Conservation (phyloP, 306 rosid genomes). For the Begonia masoniana region DNA sequence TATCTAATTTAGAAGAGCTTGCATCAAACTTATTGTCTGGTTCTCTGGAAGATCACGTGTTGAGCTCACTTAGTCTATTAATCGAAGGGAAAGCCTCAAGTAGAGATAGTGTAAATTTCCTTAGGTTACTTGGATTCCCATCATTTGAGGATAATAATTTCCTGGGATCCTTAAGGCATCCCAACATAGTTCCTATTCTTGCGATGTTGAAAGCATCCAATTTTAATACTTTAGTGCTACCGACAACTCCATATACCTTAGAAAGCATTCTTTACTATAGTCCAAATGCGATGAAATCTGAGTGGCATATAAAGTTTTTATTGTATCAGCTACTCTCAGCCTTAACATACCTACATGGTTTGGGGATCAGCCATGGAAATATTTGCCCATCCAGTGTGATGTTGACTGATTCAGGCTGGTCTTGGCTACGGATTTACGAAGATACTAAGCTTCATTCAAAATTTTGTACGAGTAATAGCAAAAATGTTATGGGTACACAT, state of each 20-base stretch:
- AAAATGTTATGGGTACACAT: constrained; percentile 5
- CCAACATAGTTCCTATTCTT: constrained; percentile 72
- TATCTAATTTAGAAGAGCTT: constrained; percentile 38
- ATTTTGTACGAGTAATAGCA: constrained; percentile 22
- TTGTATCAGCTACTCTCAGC: constrained; percentile 78
- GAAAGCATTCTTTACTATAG: constrained; percentile 75
- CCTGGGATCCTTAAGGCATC: constrained; percentile 86
- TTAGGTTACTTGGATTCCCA: constrained; percentile 67
- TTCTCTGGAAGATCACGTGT: constrained; percentile 52
- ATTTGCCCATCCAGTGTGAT: constrained; percentile 67
- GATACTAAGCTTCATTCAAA: constrained; percentile 34
- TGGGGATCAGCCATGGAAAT: constrained; percentile 74
- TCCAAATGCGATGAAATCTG: constrained; percentile 60
- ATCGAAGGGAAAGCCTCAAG: constrained; percentile 78
- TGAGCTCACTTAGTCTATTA: constrained; percentile 51
- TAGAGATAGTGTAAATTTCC: constrained; percentile 64
- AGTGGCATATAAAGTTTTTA: constrained; percentile 78
- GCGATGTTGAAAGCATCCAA: constrained; percentile 36
- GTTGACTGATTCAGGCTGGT: constrained; percentile 80
- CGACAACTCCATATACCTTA: constrained; percentile 58
- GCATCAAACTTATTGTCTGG: constrained; percentile 41
- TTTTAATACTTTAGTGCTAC: constrained; percentile 35
- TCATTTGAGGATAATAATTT: constrained; percentile 45
- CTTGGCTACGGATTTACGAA: constrained; percentile 56
- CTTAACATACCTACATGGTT: constrained; percentile 57